phyloP scores from a whole-genome alignment of 371 early-diverging fungal species.

The Mortierella sp. region DNA sequence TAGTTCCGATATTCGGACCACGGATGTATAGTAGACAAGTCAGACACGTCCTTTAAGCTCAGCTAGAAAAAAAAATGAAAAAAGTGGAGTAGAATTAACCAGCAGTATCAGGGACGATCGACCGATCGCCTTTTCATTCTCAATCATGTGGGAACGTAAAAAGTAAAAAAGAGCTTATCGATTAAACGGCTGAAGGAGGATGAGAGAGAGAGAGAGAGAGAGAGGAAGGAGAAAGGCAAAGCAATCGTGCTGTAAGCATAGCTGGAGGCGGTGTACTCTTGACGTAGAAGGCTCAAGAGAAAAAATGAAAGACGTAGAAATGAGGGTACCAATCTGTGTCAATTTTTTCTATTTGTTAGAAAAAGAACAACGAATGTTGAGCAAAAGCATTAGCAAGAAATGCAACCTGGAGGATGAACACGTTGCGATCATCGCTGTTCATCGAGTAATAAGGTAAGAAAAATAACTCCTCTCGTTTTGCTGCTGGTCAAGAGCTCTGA shows the following conservation, averaged over 20 bases:
- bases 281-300: too few species aligned
- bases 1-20: background rate
- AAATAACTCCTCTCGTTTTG: background rate
- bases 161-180: background rate
- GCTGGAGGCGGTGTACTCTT: too few species aligned
- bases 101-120: background rate
- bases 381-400: too few species aligned
- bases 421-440: background rate
- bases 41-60: conserved; percentile 5
- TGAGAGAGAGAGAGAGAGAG: background rate
- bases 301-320: too few species aligned
- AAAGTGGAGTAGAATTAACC: conserved; percentile 1
- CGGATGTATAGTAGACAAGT: background rate
- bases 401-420: too few species aligned
- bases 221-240: too few species aligned
- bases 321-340: too few species aligned
- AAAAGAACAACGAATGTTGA: too few species aligned
- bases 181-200: background rate
- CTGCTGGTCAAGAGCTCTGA: conserved; percentile 4
- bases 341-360: too few species aligned
- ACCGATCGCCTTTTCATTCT: background rate
- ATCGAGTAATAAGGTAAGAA: background rate
- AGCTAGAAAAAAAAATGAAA: conserved; percentile 4
- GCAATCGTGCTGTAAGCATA: too few species aligned
- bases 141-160: background rate